A percentile compares a stretch with the other conserved stretches of the same genome.
phyloP scores from a whole-genome alignment of 805 yeast species.

The Ogataea saltuana region DNA sequence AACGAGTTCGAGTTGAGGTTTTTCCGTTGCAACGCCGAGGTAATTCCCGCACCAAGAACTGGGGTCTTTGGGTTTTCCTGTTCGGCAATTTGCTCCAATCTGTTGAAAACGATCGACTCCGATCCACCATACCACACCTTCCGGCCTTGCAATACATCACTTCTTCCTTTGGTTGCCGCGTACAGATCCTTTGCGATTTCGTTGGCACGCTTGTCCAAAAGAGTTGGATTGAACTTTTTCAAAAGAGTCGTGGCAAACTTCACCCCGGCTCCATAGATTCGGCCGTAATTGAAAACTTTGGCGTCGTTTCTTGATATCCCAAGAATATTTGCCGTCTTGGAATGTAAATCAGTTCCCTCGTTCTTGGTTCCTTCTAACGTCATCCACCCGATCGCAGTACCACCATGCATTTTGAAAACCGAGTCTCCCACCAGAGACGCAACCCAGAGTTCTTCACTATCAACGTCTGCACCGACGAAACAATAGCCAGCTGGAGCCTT shows the following conservation, averaged over 20 bases:
- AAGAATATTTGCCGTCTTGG: constrained; percentile 86
- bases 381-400: constrained; percentile 99
- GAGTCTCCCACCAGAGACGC: constrained; percentile 95
- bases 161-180: constrained; percentile 77
- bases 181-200: constrained; percentile 67
- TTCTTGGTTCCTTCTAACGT: constrained; percentile 91
- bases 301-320: constrained; percentile 92
- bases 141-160: constrained; percentile 27
- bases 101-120: constrained; percentile 88
- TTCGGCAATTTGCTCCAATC: constrained; percentile 82
- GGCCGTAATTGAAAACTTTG: constrained; percentile 91
- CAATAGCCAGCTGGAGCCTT: constrained; percentile 86
- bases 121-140: constrained; percentile 82
- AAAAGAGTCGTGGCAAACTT: constrained; percentile 84
- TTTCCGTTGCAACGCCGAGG: constrained; percentile 70
- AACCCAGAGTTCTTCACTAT: constrained; percentile 97
- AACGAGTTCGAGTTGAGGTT: constrained; percentile 68
- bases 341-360: constrained; percentile 92
- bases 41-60: constrained; percentile 88
- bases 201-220: constrained; percentile 67
- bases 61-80: constrained; percentile 85
- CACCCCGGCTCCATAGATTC: constrained; percentile 97
- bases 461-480: constrained; percentile 98
- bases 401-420: constrained; percentile 85
- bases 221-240: constrained; percentile 74